A percentile compares a stretch with the other conserved stretches of the same genome.
Conservation (phyloP, 192 early-diverging fungal species). For the Thamnidium elegans region DNA sequence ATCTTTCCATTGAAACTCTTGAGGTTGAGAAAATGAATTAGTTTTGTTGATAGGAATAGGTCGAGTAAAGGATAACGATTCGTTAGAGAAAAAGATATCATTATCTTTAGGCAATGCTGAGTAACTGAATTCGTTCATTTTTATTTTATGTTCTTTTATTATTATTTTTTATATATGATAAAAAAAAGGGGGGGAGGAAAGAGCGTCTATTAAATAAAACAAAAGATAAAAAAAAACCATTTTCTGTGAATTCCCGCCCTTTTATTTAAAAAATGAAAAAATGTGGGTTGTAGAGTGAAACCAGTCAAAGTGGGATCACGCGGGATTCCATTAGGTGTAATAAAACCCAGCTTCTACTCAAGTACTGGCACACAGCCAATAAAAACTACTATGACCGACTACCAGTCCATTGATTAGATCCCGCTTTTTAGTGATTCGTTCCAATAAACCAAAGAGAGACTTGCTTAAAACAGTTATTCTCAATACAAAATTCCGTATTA, state of each 20-base stretch:
- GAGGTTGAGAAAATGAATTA: not conserved
- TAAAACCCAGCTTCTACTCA: constrained; percentile 2
- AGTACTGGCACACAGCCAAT: constrained; percentile 5
- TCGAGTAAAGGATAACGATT: constrained; percentile 2
- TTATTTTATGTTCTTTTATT: not conserved
- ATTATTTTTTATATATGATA: not conserved
- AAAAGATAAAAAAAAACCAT: constrained; percentile 2
- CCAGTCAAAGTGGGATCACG: constrained; percentile 16
- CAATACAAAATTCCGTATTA: no score
- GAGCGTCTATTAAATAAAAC: constrained; percentile 1
- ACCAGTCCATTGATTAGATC: constrained; percentile 7
- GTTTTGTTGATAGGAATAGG: not conserved
- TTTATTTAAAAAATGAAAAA: constrained; percentile 12
- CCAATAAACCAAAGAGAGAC: not conserved
- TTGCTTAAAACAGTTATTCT: no score
- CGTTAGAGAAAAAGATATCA: not conserved
- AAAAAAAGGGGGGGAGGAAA: constrained; percentile 7
- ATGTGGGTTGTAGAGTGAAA: constrained; percentile 6
- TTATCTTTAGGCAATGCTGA: constrained; percentile 1
- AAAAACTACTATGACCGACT: not conserved
- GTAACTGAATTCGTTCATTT: constrained; percentile 18
- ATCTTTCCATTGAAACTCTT: not conserved
- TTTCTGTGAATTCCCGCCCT: constrained; percentile 15
- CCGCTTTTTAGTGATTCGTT: constrained; percentile 18
- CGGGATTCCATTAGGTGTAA: constrained; percentile 7